A percentile compares a stretch with the other conserved stretches of the same genome.
These are phyloP conservation scores for Sanghuangporus weigelae DNA, from an alignment of 1,284 basidiomycete species.

Conservation along the genomic window DNA sequence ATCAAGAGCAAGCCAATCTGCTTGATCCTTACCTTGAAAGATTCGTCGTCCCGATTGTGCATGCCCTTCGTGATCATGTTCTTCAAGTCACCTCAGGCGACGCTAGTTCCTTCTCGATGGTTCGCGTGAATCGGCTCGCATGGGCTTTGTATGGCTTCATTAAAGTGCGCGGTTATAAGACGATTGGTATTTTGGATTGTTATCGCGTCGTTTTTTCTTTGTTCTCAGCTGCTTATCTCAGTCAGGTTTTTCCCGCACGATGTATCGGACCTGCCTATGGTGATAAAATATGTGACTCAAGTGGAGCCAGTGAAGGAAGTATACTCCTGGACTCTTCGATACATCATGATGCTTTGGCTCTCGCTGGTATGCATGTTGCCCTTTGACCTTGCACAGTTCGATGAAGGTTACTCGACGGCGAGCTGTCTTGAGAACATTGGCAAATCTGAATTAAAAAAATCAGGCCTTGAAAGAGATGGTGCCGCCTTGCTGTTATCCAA, in stretches of 20 bases:
- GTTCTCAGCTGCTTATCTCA: slow-evolving; percentile 28
- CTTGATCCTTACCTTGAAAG: slow-evolving; percentile 93
- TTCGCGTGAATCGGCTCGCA: slow-evolving; percentile 51
- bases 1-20: slow-evolving; percentile 91
- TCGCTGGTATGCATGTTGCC: slow-evolving; percentile 93
- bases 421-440: slow-evolving; percentile 53
- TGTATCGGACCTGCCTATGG: slow-evolving; percentile 74
- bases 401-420: slow-evolving; percentile 50
- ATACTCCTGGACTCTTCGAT: slow-evolving; percentile 76
- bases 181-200: slow-evolving; percentile 69
- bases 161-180: slow-evolving; percentile 91
- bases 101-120: slow-evolving; percentile 30
- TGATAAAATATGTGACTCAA: slow-evolving; percentile 60
- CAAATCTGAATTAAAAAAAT: slow-evolving; percentile 54
- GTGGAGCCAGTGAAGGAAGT: slow-evolving; percentile 40
- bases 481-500: slow-evolving; percentile 68
- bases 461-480: slow-evolving; percentile 82
- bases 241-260: slow-evolving; percentile 92
- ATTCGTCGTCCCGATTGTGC: slow-evolving; percentile 76
- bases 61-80: slow-evolving; percentile 57
- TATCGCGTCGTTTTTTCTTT: background rate
- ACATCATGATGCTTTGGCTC: slow-evolving; percentile 87
- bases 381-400: slow-evolving; percentile 85
- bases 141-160: slow-evolving; percentile 77
- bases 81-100: slow-evolving; percentile 26